These are phyloP conservation scores for Russula emetica DNA, from an alignment of 768 basidiomycete genomes.

Conservation along the genomic window DNA sequence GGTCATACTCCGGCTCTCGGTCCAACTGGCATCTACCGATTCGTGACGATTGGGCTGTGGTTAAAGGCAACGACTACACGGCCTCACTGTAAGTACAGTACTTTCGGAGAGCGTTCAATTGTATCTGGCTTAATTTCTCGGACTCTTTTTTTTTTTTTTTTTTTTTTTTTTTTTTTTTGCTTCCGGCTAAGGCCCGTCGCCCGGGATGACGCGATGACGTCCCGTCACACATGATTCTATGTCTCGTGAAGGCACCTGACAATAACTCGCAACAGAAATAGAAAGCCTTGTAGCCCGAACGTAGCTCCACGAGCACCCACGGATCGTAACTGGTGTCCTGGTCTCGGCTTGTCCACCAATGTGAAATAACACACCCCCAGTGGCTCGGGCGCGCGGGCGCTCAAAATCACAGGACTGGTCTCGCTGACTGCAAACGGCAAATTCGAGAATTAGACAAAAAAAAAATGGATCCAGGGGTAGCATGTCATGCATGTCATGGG, in stretches of 20 bases:
- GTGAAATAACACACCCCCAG: background rate
- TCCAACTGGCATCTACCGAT: background rate
- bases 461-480: conserved; percentile 1
- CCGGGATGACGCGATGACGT: background rate
- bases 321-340: background rate
- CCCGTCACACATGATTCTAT: background rate
- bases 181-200: background rate
- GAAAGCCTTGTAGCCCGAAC: background rate
- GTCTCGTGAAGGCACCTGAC: conserved; percentile 7
- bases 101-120: background rate
- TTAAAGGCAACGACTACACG: background rate
- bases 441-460: conserved; percentile 5
- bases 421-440: background rate
- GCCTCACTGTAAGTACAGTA: too few species aligned
- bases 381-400: background rate
- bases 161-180: background rate
- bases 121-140: background rate
- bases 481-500: background rate
- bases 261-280: conserved; percentile 10
- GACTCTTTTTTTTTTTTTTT: background rate
- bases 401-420: background rate
- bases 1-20: background rate
- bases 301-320: background rate
- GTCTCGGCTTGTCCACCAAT: background rate
- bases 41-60: background rate